Percentiles rank a stretch among this genome's conserved stretches.
Evolutionary conservation across 2,329 filamentous ascomycete species (phyloP).

Genomic region (Thelonectria blattea): DNA sequence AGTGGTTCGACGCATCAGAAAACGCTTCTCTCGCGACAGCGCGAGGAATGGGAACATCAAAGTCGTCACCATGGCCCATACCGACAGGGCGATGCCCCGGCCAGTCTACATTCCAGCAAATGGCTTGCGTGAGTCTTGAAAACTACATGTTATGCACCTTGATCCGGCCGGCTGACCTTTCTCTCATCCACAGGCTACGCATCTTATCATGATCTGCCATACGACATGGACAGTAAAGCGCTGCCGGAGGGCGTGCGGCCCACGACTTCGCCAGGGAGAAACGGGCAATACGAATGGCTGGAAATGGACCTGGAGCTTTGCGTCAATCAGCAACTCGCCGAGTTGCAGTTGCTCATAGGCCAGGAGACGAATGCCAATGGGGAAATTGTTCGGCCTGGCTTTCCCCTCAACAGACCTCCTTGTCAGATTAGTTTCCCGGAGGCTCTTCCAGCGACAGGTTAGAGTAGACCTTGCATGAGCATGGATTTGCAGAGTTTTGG

Average conservation of each 20-base stretch:
- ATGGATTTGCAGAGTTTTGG: too few relatives aligned
- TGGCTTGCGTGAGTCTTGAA: background rate
- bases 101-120: background rate
- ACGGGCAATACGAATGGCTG: background rate
- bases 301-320: background rate
- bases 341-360: background rate
- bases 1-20: background rate
- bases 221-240: background rate
- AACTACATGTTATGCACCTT: too few relatives aligned
- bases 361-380: background rate
- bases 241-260: background rate
- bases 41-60: background rate
- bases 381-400: background rate
- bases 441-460: background rate
- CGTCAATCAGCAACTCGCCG: background rate
- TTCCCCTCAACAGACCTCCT: background rate
- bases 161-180: background rate
- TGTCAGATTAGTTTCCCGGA: background rate
- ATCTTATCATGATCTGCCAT: background rate
- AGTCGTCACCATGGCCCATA: background rate
- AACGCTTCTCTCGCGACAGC: background rate
- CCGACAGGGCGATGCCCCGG: background rate
- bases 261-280: background rate
- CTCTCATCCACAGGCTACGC: background rate
- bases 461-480: too few relatives aligned